phyloP scores from a whole-genome alignment of 1,139 yeast species.

The Nakaseomyces delphensis region DNA sequence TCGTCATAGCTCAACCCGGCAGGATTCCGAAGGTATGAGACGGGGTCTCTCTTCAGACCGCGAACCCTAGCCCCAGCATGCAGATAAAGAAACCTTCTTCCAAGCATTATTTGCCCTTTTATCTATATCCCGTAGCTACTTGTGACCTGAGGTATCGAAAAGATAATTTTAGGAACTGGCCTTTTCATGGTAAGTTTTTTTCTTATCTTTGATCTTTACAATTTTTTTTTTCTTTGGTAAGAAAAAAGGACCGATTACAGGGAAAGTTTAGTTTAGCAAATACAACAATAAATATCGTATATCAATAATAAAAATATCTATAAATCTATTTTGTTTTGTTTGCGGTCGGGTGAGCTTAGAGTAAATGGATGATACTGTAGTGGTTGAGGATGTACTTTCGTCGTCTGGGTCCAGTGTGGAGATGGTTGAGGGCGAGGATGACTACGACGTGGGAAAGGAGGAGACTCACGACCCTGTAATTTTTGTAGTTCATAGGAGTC shows the following conservation, averaged over 20 bases:
- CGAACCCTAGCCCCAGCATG: slow-evolving; percentile 57
- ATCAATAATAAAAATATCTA: not conserved
- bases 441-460: not conserved
- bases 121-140: no score
- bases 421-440: not conserved
- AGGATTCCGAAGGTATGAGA: slow-evolving; percentile 46
- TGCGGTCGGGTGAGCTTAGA: no score
- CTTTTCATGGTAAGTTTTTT: no score
- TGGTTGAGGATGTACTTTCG: slow-evolving; percentile 3
- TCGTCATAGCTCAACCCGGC: slow-evolving; percentile 51
- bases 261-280: no score
- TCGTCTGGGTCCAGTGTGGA: slow-evolving; percentile 4
- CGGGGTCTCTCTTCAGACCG: slow-evolving; percentile 73
- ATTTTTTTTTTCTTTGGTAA: no score
- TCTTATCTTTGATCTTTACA: no score
- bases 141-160: no score
- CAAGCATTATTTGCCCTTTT: slow-evolving; percentile 11
- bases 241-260: not conserved
- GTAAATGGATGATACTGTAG: slow-evolving; percentile 3
- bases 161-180: no score
- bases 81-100: slow-evolving; percentile 21
- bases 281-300: not conserved
- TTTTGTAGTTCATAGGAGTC: not conserved
- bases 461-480: not conserved
- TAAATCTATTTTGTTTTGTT: not conserved